Percentiles rank a stretch among this genome's conserved stretches.
These are phyloP conservation scores for Parafenestella ontariensis DNA, from an alignment of 2,329 filamentous ascomycete genomes.

Conservation along the genomic window DNA sequence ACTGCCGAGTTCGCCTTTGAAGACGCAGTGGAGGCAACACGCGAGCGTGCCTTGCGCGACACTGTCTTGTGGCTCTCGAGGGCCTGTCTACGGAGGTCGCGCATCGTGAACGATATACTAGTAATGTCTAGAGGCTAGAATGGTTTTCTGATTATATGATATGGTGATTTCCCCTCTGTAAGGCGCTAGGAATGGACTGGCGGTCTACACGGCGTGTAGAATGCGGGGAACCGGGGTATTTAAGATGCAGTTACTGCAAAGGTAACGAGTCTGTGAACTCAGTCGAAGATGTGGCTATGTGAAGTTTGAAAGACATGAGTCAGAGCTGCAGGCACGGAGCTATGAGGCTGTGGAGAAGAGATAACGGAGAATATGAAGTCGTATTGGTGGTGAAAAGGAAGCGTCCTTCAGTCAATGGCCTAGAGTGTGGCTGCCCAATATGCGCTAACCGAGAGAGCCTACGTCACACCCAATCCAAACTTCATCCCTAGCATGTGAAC, in stretches of 20 bases:
- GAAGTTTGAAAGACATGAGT: conserved; percentile 47
- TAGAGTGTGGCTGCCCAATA: conserved; percentile 12
- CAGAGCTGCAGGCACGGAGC: conserved; percentile 26
- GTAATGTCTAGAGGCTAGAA: conserved; percentile 18
- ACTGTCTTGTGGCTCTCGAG: conserved; percentile 76
- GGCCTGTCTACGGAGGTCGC: conserved; percentile 70
- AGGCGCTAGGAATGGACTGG: conserved; percentile 20
- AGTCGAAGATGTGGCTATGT: conserved; percentile 31
- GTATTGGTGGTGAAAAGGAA: conserved; percentile 10
- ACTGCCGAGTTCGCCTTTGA: conserved; percentile 66
- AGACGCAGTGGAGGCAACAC: conserved; percentile 62
- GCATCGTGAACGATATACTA: conserved; percentile 55
- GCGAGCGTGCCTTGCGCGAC: conserved; percentile 70
- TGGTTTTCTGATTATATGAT: neutral
- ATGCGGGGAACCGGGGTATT: conserved; percentile 31
- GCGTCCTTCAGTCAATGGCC: neutral
- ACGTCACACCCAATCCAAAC: conserved; percentile 27
- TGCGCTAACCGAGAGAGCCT: conserved; percentile 18
- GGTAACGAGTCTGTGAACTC: conserved; percentile 41
- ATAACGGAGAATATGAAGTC: conserved; percentile 12
- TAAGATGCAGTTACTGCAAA: conserved; percentile 39
- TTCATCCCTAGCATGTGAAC: neutral
- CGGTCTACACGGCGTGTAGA: conserved; percentile 21
- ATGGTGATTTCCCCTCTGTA: conserved; percentile 1
- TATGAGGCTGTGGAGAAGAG: conserved; percentile 2